Conservation (phyloP, 1,284 basidiomycete genomes). For the Entoloma clypeatum region DNA sequence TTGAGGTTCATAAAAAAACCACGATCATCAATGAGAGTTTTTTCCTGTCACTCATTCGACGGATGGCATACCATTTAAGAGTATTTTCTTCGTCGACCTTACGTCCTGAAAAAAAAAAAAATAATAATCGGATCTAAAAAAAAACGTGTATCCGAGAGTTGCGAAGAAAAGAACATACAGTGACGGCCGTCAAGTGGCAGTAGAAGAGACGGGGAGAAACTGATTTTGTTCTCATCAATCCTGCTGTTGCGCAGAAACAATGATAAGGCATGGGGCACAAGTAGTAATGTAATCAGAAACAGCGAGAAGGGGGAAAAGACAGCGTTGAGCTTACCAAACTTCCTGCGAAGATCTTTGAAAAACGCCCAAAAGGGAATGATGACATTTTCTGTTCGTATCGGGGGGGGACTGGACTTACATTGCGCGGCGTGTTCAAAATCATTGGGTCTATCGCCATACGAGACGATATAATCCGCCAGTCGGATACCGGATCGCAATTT, state of each 20-base stretch:
- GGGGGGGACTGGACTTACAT: conserved; percentile 32
- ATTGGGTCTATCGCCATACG: conserved; percentile 59
- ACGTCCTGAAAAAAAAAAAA: conserved; percentile 39
- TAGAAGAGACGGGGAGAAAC: conserved; percentile 55
- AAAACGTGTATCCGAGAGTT: conserved; percentile 10
- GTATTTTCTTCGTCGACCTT: conserved; percentile 47
- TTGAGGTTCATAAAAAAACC: conserved; percentile 19
- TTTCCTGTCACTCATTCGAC: background rate
- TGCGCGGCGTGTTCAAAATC: conserved; percentile 44
- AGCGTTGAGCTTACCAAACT: conserved; percentile 37
- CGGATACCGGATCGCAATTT: conserved; percentile 58
- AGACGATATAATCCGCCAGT: conserved; percentile 55
- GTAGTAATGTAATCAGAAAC: conserved; percentile 17
- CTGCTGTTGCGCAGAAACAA: conserved; percentile 31
- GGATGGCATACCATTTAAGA: conserved; percentile 33
- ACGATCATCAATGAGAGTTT: background rate
- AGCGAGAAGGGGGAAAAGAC: conserved; percentile 21
- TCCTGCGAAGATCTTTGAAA: conserved; percentile 40
- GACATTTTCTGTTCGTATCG: conserved; percentile 11
- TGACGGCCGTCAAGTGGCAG: conserved; percentile 69
- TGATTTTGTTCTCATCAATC: conserved; percentile 54
- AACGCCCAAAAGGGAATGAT: conserved; percentile 5
- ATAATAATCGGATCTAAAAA: conserved; percentile 1
- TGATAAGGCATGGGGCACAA: conserved; percentile 3
- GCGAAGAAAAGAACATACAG: conserved; percentile 42